phyloP scores from a whole-genome alignment of 495 filamentous ascomycete genomes.

The Neurospora cerealis region DNA sequence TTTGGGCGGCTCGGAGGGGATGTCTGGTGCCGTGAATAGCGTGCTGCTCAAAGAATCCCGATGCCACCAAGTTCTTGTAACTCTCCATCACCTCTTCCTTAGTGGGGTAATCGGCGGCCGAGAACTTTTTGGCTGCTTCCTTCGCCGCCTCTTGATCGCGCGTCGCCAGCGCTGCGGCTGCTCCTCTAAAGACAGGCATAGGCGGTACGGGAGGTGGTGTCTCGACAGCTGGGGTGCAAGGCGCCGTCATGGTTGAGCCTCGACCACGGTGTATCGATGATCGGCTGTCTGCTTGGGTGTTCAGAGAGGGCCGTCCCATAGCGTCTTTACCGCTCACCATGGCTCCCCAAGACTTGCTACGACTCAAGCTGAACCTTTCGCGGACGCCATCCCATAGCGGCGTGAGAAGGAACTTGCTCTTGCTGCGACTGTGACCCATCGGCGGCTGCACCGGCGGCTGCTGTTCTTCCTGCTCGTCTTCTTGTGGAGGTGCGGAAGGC shows the following conservation, averaged over 20 bases:
- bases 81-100: slow-evolving; percentile 36
- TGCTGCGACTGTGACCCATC: background rate
- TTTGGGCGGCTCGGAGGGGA: slow-evolving; percentile 11
- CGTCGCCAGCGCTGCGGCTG: background rate
- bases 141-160: background rate
- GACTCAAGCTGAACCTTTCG: slow-evolving; percentile 18
- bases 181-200: background rate
- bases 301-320: background rate
- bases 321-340: background rate
- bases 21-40: slow-evolving; percentile 39
- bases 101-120: slow-evolving; percentile 23
- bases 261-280: background rate
- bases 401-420: slow-evolving; percentile 17
- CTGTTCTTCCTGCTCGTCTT: background rate
- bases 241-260: background rate
- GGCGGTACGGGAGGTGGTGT: background rate
- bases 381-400: slow-evolving; percentile 25
- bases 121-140: background rate
- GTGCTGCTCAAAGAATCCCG: slow-evolving; percentile 39
- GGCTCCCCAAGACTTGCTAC: slow-evolving; percentile 14
- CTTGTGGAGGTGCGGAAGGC: background rate
- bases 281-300: background rate
- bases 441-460: background rate
- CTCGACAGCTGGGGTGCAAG: background rate
- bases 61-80: slow-evolving; percentile 33